Conservation (phyloP, 176 grass and related monocot genomes). For the Aegilops bicornis region DNA sequence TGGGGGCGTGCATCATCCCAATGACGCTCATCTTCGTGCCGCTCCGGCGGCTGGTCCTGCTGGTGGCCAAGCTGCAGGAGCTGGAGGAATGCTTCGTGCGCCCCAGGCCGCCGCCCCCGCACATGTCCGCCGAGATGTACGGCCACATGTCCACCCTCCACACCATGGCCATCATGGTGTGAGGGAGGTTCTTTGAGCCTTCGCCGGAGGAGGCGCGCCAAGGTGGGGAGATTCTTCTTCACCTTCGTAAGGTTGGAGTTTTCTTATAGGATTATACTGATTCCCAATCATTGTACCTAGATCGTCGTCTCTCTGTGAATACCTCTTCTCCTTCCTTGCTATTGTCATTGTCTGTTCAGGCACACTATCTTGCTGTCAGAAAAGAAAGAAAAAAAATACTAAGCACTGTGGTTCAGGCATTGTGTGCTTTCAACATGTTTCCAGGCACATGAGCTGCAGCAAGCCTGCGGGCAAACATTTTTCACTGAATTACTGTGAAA, state of each 20-base stretch:
- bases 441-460: neutral
- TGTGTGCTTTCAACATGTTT: neutral
- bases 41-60: constrained; percentile 53
- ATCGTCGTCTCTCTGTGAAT: neutral
- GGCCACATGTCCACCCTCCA: constrained; percentile 32
- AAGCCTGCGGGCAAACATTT: neutral
- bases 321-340: neutral
- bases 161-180: constrained; percentile 43
- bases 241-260: too few species aligned
- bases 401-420: neutral
- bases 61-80: constrained; percentile 54
- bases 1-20: constrained; percentile 70
- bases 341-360: neutral
- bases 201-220: too few species aligned
- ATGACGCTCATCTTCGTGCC: constrained; percentile 71
- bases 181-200: neutral
- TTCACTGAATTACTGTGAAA: neutral
- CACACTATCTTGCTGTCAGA: neutral
- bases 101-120: neutral
- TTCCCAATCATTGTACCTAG: neutral
- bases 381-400: neutral
- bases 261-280: too few species aligned
- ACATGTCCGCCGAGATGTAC: constrained; percentile 26
- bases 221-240: too few species aligned
- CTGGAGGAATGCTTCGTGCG: constrained; percentile 44